Base-by-base conservation (phyloP, 208 protist genomes). In the Trypanosoma boissoni region DNA sequence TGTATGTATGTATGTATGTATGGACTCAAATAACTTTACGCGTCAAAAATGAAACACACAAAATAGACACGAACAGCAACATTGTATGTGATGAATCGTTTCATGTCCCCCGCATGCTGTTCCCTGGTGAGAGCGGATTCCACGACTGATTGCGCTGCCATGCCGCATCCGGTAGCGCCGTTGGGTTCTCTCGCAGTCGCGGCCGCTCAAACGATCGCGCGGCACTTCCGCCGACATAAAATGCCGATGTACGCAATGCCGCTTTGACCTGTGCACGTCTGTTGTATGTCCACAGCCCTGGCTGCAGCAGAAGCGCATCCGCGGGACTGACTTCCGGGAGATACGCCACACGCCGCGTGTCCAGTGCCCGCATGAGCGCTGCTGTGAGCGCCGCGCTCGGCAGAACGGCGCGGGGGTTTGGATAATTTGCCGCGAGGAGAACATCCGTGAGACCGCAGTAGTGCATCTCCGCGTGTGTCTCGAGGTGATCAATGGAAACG, bases 401-500 rank as follows among this genome's bases (percentile, higher is more conserved):
- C 50, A 95, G 56, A 29, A 92, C 82, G 9, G 76, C 54, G 16
- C 64, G 44, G 29, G 83, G 75, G 43, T 90, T 74, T 0, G 84
- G 80, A 63, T 89, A 95, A 42, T 76, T 83, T 10, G 66, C 68
- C 6, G 78, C 68, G 24, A 95, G 58, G 26, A 95, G 61, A 0
- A 92, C 78, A 52, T 95, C 88, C 9, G 88, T 92, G 24, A 92
- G 67, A 10, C 80, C 83, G 55, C 84, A 90, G 64, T 86, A 95
- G 53, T 90, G 82, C 58, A 86, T 68, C 56, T 72, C 64, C 16
- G 84, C 74, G 59, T 91, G 74, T 20, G 77, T 73, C 27, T 86
- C 74, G 9, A 95, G 72, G 53, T 91, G 80, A 9, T 91, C 77
- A 2, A 86, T 70, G 21, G 78, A 72, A 23, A 91, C 53, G 36